Percentiles rank a stretch among this genome's conserved stretches.
These are phyloP conservation scores for Colletotrichum graminicola DNA, from an alignment of 2,329 filamentous ascomycete genomes.

Conservation along the genomic window DNA sequence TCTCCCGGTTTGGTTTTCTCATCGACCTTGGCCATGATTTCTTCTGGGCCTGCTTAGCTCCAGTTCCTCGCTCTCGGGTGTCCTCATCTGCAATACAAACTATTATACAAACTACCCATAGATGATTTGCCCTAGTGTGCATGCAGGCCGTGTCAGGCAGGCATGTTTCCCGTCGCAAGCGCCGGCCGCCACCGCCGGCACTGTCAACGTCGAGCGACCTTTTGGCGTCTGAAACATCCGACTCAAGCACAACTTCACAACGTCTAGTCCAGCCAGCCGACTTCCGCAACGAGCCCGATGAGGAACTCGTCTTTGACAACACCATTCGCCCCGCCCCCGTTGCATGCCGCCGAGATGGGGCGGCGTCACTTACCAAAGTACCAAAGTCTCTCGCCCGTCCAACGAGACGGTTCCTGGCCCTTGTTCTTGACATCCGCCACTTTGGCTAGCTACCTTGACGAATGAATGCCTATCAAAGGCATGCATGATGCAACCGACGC, in stretches of 20 bases:
- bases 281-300: neutral
- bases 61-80: neutral
- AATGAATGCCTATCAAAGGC: neutral
- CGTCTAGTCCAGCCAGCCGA: neutral
- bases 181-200: neutral
- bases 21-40: constrained; percentile 29
- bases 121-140: neutral
- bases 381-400: neutral
- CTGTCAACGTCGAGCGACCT: neutral
- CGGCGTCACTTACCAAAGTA: neutral
- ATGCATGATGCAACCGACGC: constrained; percentile 28
- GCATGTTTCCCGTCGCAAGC: neutral
- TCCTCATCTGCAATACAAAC: neutral
- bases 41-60: constrained; percentile 15
- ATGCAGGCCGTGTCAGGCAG: neutral
- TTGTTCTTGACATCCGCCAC: constrained; percentile 5
- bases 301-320: neutral
- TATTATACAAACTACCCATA: neutral
- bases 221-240: neutral
- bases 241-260: neutral
- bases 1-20: neutral
- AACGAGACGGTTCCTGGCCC: neutral
- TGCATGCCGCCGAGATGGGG: neutral
- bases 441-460: neutral
- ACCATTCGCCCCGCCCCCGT: neutral